Percentiles rank a stretch among this genome's conserved stretches.
Conservation (phyloP, 192 early-diverging fungal genomes). For the Entophlyctis helioformis region DNA sequence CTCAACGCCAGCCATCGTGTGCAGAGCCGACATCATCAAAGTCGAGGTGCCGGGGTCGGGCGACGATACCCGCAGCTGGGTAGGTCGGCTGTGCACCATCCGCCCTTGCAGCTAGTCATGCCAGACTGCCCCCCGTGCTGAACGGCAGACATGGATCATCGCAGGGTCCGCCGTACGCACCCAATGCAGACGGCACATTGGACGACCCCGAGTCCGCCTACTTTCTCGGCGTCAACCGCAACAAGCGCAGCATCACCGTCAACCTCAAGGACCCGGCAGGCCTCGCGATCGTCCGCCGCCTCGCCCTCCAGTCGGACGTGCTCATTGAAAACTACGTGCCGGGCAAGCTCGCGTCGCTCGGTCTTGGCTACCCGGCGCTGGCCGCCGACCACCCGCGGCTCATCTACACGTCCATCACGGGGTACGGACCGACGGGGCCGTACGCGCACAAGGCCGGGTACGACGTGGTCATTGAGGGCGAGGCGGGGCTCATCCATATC, state of each 20-base stretch:
- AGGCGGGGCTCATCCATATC: constrained; percentile 93
- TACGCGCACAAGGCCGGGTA: constrained; percentile 73
- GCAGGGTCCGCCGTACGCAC: constrained; percentile 29
- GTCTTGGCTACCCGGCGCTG: constrained; percentile 65
- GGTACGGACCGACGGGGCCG: constrained; percentile 83
- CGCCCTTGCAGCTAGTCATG: no score
- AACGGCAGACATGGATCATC: no score
- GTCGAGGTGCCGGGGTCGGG: constrained; percentile 71
- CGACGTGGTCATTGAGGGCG: constrained; percentile 54
- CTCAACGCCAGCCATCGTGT: constrained; percentile 7
- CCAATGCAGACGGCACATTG: constrained; percentile 11
- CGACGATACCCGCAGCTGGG: constrained; percentile 87
- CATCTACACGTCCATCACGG: constrained; percentile 67
- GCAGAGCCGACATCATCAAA: constrained; percentile 74
- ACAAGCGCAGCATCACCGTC: constrained; percentile 81
- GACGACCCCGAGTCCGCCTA: constrained; percentile 75
- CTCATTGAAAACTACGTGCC: constrained; percentile 90
- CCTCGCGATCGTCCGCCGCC: constrained; percentile 44
- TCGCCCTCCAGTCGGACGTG: constrained; percentile 62
- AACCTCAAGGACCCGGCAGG: constrained; percentile 66
- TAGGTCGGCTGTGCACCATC: no score
- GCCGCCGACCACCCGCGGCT: constrained; percentile 56
- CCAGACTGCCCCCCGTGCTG: no score
- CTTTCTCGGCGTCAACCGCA: constrained; percentile 83
- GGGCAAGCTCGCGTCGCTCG: constrained; percentile 66